Evolutionary conservation across 352 stramenopile species (phyloP).

Genomic region (Phytophthora foliorum): DNA sequence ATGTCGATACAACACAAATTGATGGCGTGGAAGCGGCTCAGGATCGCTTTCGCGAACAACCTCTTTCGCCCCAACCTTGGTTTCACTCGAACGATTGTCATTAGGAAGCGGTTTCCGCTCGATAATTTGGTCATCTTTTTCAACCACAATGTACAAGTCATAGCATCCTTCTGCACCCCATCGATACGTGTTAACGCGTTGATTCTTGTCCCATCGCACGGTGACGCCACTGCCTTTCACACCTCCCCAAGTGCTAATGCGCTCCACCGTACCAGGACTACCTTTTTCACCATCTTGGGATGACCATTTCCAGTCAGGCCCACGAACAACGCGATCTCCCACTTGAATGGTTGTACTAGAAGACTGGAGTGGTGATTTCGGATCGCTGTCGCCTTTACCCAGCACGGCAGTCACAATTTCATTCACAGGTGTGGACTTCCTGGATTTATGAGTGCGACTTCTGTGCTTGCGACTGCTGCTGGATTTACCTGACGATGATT

Average conservation of each 20-base stretch:
- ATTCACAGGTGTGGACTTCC: constrained; percentile 39
- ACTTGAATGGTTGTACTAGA: constrained; percentile 47
- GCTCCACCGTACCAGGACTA: constrained; percentile 72
- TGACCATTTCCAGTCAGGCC: constrained; percentile 86
- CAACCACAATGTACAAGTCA: constrained; percentile 76
- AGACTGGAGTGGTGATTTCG: constrained; percentile 17
- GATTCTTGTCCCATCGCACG: constrained; percentile 85
- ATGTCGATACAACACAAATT: constrained; percentile 74
- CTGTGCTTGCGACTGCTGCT: constrained; percentile 42
- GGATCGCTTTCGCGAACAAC: constrained; percentile 22
- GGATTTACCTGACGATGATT: constrained; percentile 37
- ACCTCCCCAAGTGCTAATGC: constrained; percentile 82
- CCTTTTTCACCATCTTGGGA: constrained; percentile 80
- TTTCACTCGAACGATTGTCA: constrained; percentile 24
- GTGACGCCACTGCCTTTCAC: constrained; percentile 82
- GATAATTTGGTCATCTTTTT: constrained; percentile 55
- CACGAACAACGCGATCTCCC: constrained; percentile 76
- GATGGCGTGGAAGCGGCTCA: constrained; percentile 48
- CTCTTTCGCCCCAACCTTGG: constrained; percentile 8
- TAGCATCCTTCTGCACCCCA: constrained; percentile 85
- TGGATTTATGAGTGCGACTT: constrained; percentile 35
- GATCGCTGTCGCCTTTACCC: constrained; percentile 25
- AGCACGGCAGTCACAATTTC: constrained; percentile 40
- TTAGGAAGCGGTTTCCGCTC: constrained; percentile 62
- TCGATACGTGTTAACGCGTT: constrained; percentile 86